Evolutionary conservation across 805 yeast genomes (phyloP).

Genomic region (Ogataea glucozyma): DNA sequence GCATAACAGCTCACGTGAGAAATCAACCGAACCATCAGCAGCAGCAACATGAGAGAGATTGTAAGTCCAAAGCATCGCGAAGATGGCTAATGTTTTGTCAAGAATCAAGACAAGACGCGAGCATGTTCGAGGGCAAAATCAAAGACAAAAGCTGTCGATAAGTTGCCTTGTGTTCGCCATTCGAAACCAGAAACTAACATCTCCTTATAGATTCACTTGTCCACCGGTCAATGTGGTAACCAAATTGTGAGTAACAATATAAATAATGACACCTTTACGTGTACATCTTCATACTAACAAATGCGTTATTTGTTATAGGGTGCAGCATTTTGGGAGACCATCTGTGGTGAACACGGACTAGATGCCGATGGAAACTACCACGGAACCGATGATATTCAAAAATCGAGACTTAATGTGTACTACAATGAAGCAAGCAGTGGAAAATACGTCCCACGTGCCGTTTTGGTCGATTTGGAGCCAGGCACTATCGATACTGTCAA

Average conservation of each 20-base stretch:
- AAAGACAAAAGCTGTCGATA: too few relatives aligned
- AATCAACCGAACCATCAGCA: neutral
- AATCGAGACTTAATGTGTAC: slow-evolving; percentile 65
- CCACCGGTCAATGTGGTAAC: slow-evolving; percentile 99
- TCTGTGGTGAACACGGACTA: slow-evolving; percentile 84
- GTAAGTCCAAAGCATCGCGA: slow-evolving; percentile 22
- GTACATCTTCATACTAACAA: slow-evolving; percentile 16
- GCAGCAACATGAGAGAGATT: slow-evolving; percentile 33
- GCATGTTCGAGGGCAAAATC: too few relatives aligned
- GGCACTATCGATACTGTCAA: slow-evolving; percentile 88
- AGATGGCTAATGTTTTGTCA: too few relatives aligned
- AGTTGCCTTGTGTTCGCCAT: neutral
- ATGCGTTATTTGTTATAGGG: slow-evolving; percentile 58
- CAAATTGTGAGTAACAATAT: slow-evolving; percentile 65
- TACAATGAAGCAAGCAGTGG: slow-evolving; percentile 85
- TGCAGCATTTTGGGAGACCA: slow-evolving; percentile 92
- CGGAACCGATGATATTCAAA: slow-evolving; percentile 56
- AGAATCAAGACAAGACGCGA: neutral
- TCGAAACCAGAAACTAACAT: slow-evolving; percentile 15
- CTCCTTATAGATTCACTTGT: slow-evolving; percentile 75
- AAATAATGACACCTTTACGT: slow-evolving; percentile 1
- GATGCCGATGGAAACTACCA: slow-evolving; percentile 74
- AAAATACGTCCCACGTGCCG: slow-evolving; percentile 92
- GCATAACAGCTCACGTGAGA: slow-evolving; percentile 2
- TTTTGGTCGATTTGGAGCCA: slow-evolving; percentile 90